Conservation (phyloP, 2,329 filamentous ascomycete species). For the Ophiostoma fasciatum region DNA sequence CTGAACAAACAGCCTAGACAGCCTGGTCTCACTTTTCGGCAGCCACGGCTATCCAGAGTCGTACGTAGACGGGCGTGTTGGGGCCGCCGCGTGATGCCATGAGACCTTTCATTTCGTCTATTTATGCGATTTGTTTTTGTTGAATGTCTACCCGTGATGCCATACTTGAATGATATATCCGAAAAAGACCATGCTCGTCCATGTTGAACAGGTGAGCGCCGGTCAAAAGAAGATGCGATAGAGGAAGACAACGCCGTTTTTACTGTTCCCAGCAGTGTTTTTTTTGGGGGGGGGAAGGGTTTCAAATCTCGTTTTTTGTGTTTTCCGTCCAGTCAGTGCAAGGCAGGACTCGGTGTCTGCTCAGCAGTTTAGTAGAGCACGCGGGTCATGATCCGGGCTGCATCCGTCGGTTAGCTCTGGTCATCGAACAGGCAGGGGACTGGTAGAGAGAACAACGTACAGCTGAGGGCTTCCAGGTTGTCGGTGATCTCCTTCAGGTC, state of each 20-base stretch:
- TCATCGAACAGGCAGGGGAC: no score
- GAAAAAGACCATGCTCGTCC: slow-evolving; percentile 3
- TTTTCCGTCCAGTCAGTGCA: neutral
- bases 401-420: slow-evolving; percentile 5
- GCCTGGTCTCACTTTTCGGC: no score
- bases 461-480: slow-evolving; percentile 64
- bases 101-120: no score
- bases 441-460: slow-evolving; percentile 33
- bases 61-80: no score
- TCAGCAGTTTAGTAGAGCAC: slow-evolving; percentile 25
- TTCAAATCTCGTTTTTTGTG: neutral
- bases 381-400: slow-evolving; percentile 31
- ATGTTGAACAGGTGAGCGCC: slow-evolving; percentile 13
- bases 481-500: slow-evolving; percentile 82
- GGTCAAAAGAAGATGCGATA: neutral
- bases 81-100: no score
- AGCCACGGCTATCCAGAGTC: no score
- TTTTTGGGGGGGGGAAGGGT: no score
- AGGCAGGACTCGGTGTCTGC: neutral
- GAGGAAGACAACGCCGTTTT: slow-evolving; percentile 2
- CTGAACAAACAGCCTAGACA: no score
- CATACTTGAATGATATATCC: neutral
- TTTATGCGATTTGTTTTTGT: no score
- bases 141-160: neutral
- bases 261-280: neutral